phyloP scores from a whole-genome alignment of 192 early-diverging fungal genomes.

The Paraglomus occultum region DNA sequence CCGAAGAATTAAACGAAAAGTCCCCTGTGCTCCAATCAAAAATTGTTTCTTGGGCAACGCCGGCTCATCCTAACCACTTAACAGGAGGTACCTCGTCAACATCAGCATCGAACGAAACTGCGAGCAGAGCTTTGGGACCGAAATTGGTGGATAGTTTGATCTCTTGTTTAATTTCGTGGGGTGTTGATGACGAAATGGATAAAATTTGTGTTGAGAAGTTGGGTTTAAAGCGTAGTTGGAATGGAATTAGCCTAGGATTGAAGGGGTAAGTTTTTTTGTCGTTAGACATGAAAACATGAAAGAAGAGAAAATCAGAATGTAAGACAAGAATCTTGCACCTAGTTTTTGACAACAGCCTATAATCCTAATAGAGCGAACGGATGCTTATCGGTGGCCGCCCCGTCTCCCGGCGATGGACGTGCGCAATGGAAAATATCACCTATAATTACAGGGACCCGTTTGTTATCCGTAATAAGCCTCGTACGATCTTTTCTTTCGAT shows the following conservation, averaged over 20 bases:
- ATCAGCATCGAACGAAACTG: background rate
- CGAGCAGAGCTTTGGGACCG: slow-evolving; percentile 13
- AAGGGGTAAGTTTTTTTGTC: slow-evolving; percentile 47
- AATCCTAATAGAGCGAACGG: slow-evolving; percentile 55
- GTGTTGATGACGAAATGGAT: slow-evolving; percentile 53
- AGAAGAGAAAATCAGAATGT: too few relatives aligned
- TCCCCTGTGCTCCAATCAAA: background rate
- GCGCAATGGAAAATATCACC: slow-evolving; percentile 61
- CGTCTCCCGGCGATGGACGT: slow-evolving; percentile 31
- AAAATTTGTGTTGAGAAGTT: slow-evolving; percentile 38
- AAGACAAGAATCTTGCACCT: too few relatives aligned
- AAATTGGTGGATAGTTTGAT: slow-evolving; percentile 29
- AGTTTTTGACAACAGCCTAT: background rate
- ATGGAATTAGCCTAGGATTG: slow-evolving; percentile 45
- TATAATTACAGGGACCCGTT: slow-evolving; percentile 60
- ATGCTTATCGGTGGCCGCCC: slow-evolving; percentile 60
- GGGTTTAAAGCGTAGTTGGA: slow-evolving; percentile 25
- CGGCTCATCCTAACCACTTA: background rate
- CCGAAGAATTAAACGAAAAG: slow-evolving; percentile 27
- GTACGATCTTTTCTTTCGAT: slow-evolving; percentile 47
- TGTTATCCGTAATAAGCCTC: slow-evolving; percentile 65
- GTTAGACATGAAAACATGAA: too few relatives aligned
- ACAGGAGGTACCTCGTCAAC: background rate
- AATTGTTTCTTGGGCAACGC: slow-evolving; percentile 29
- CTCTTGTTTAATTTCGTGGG: slow-evolving; percentile 51